Evolutionary conservation across 2,329 filamentous ascomycete genomes (phyloP).

Genomic region (Fusarium falciforme): DNA sequence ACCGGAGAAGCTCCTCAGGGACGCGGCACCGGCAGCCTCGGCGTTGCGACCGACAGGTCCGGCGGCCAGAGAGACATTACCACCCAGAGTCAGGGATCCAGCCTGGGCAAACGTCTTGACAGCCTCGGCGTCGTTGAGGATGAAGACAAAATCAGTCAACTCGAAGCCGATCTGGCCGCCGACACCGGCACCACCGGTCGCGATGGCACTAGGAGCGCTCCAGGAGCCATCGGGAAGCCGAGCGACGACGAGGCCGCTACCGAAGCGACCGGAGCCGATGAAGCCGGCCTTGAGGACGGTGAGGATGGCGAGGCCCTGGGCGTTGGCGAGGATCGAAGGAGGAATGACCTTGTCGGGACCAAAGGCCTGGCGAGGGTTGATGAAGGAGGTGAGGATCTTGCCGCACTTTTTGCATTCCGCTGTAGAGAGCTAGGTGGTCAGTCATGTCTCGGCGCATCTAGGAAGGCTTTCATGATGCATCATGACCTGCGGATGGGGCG

Average conservation of each 20-base stretch:
- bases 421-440: slow-evolving; percentile 52
- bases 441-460: slow-evolving; percentile 27
- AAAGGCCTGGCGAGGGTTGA: slow-evolving; percentile 93
- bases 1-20: slow-evolving; percentile 86
- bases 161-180: slow-evolving; percentile 90
- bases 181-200: slow-evolving; percentile 83
- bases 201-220: slow-evolving; percentile 85
- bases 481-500: slow-evolving; percentile 4
- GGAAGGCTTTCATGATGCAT: slow-evolving; percentile 31
- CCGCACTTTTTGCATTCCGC: slow-evolving; percentile 98
- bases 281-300: slow-evolving; percentile 91
- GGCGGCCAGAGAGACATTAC: slow-evolving; percentile 95
- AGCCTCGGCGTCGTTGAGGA: slow-evolving; percentile 89
- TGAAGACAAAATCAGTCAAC: slow-evolving; percentile 96
- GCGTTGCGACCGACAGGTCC: slow-evolving; percentile 95
- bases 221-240: slow-evolving; percentile 81
- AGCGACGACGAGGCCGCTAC: slow-evolving; percentile 84
- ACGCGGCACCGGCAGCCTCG: slow-evolving; percentile 94
- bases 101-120: slow-evolving; percentile 95
- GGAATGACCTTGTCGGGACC: slow-evolving; percentile 98
- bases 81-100: slow-evolving; percentile 90
- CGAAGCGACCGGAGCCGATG: slow-evolving; percentile 83
- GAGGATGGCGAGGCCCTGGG: slow-evolving; percentile 90
- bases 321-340: slow-evolving; percentile 86
- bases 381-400: slow-evolving; percentile 94